Evolutionary conservation across 2,329 filamentous ascomycete genomes (phyloP), one percentile per base, ranked within the genome.

Genomic region (Hymenoscyphus fraxineus): DNA sequence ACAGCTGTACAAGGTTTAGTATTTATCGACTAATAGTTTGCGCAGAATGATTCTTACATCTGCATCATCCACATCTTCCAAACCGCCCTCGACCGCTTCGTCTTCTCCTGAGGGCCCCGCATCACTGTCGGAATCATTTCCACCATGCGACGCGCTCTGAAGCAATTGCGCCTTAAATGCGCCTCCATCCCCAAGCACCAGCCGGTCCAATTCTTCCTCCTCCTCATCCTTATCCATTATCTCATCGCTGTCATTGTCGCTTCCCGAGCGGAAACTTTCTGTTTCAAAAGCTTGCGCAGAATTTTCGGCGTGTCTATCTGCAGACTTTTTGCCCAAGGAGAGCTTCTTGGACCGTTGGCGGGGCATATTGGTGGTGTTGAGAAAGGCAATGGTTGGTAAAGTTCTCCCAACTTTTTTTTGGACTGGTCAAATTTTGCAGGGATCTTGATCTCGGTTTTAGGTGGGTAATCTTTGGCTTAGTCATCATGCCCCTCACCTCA

Each of bases 111-210:
- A 71, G n/a, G 35, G 59, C 58, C 66, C 71, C 41, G 73, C 72
- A 63, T 69, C 60, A 10, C 61, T 60, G n/a, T 63, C 66, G 6
- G 61, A 60, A 6, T 61, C 57, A 27, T 65, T 62, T 4, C 67
- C 68, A 9, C 59, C 65, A 41, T 72, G 69, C 51, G 76, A 58
- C 27, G 80, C 86, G 77, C 77, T 79, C 73, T 79, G 79, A 69
- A 89, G 90, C 60, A 98, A 80, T 54, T 89, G 88, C 64, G 89
- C 83, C 65, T 88, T 85, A 76, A 98, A 98, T 40, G 88, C 91
- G n/a, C 86, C 84, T 58, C 89, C 87, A 78, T 96, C 91, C 63
- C 95, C 95, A 67, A 99, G 91, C 3, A 99, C 90, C 67, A 97
- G 80, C 69, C 88, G 86, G 79, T 97, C 94, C 38, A 97, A 85